Evolutionary conservation across 371 early-diverging fungal genomes (phyloP).

Genomic region (Mucor velutinosus): DNA sequence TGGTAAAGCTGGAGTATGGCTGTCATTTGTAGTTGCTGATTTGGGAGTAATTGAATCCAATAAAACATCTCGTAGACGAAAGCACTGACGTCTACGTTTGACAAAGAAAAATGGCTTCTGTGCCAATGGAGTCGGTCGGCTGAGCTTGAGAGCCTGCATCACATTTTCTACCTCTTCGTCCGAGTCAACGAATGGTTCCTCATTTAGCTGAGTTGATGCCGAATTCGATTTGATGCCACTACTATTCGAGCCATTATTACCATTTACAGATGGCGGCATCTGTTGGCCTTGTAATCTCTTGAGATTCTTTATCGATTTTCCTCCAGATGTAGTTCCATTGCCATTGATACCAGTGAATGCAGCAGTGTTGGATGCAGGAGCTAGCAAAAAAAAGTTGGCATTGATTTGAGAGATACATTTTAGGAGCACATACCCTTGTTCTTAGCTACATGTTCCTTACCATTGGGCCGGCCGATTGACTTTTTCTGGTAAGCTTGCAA

Average conservation of each 20-base stretch:
- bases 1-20: neutral
- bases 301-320: slow-evolving; percentile 18
- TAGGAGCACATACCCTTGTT: slow-evolving; percentile 4
- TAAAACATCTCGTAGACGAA: slow-evolving; percentile 67
- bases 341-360: neutral
- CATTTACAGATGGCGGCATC: slow-evolving; percentile 12
- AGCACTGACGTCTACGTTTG: slow-evolving; percentile 64
- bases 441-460: slow-evolving; percentile 28
- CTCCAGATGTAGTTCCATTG: slow-evolving; percentile 3
- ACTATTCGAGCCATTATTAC: slow-evolving; percentile 15
- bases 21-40: slow-evolving; percentile 4
- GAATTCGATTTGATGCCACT: neutral
- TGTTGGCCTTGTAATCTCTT: slow-evolving; percentile 22
- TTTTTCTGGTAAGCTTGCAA: slow-evolving; percentile 74
- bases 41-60: slow-evolving; percentile 72
- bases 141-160: slow-evolving; percentile 52
- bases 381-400: neutral
- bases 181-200: slow-evolving; percentile 51
- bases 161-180: slow-evolving; percentile 73
- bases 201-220: slow-evolving; percentile 16
- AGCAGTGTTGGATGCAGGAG: neutral
- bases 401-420: neutral
- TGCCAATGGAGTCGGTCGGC: slow-evolving; percentile 65
- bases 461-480: slow-evolving; percentile 47
- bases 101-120: slow-evolving; percentile 53